These are phyloP conservation scores for Candida railenensis DNA, from an alignment of 805 yeast genomes.

Conservation along the genomic window DNA sequence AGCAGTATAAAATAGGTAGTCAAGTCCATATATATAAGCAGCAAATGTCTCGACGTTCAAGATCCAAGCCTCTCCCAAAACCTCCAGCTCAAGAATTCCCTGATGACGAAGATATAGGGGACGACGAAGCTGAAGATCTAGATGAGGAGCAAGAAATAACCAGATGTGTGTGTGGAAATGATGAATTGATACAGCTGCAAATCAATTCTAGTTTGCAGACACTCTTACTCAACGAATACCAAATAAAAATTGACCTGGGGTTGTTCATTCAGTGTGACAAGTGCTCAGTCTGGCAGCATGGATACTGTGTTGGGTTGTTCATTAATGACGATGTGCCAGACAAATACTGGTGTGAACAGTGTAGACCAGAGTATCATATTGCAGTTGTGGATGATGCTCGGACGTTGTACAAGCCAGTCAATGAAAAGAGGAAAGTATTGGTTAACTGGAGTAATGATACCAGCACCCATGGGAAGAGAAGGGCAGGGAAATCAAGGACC, in stretches of 20 bases:
- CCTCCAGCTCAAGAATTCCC: constrained; percentile 8
- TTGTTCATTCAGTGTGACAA: constrained; percentile 82
- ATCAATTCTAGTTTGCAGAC: constrained; percentile 24
- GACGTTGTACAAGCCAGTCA: constrained; percentile 41
- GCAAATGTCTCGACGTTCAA: constrained; percentile 5
- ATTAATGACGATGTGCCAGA: constrained; percentile 81
- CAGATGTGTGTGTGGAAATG: constrained; percentile 42
- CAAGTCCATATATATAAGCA: background rate
- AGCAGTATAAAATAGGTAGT: too few species aligned
- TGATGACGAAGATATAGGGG: constrained; percentile 17
- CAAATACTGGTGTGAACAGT: constrained; percentile 90
- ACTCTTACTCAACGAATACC: constrained; percentile 30
- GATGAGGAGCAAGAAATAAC: constrained; percentile 43
- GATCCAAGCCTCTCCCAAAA: constrained; percentile 1
- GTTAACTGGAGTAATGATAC: constrained; percentile 11
- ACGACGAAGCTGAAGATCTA: constrained; percentile 20
- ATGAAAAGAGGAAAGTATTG: constrained; percentile 40
- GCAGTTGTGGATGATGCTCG: constrained; percentile 33
- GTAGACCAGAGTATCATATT: constrained; percentile 82
- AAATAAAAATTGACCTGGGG: constrained; percentile 50
- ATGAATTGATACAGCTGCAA: constrained; percentile 27
- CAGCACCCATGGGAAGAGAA: background rate
- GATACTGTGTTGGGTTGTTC: constrained; percentile 85
- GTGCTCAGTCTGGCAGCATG: constrained; percentile 98
- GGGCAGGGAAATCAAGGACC: constrained; percentile 14